Evolutionary conservation across 2,329 filamentous ascomycete species (phyloP), one percentile per base, ranked within the genome.

Genomic region (Helotiales sp.): DNA sequence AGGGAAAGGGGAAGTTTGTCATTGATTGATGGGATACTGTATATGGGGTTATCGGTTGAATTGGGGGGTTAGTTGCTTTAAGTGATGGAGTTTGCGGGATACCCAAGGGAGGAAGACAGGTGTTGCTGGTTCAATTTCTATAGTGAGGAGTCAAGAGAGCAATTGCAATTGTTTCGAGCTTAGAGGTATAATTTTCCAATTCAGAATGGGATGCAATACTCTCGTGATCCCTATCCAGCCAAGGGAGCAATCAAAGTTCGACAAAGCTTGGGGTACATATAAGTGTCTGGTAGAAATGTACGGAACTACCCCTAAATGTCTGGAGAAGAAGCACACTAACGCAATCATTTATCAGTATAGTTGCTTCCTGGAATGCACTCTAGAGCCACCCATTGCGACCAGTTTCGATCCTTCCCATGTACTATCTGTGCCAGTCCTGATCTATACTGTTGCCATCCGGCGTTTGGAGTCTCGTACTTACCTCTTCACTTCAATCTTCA

Each of bases 1-100:
- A 65, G 20, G 57, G 15, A 0, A 69, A 69, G 61, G 64, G 45
- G 11, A 69, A 66, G 30, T 66, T 49, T 58, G 57, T 69, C 22
- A 66, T 69, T 60, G 67, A 69, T 43, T 69, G 34, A 55, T 20
- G n/a, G 52, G 3, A 20, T 10, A 34, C n/a, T 22, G 6, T n/a
- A 32, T 32, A 34, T 34, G 52, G 30, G 1, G 3, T 0, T 6
- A 20, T 34, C 1, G 30, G 28, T 13, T 10, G 6, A 2, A 13
- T 55, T 34, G 52, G 20, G 15, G 10, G 43, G 20, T 7, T 20
- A 7, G 3, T 47, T n/a, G 45, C 15, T 11, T 55, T 55, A 45
- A 3, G 40, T 45, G 52, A 34, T n/a, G 52, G 52, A 55, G 52
- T 55, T 55, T 34, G 17, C 28, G 52, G 26, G n/a, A 55, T 55